Evolutionary conservation across 208 protist species (phyloP).

Genomic region (Wallacemonas sp.): DNA sequence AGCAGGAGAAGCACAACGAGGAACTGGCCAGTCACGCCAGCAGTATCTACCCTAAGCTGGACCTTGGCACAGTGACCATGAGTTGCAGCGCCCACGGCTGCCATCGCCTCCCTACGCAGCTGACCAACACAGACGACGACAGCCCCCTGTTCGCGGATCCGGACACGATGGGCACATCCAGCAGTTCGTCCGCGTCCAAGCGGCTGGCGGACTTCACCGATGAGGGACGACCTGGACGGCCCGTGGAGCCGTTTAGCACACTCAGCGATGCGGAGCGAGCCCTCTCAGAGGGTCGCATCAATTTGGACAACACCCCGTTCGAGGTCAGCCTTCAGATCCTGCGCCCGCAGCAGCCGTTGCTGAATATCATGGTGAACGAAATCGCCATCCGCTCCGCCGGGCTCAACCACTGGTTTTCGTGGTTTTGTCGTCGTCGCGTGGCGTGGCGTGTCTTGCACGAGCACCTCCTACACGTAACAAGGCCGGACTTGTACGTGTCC

Average conservation of each 20-base stretch:
- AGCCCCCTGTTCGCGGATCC: slow-evolving; percentile 9
- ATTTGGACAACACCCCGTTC: slow-evolving; percentile 27
- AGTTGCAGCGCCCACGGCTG: not conserved
- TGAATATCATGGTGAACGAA: slow-evolving; percentile 85
- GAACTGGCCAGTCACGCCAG: not conserved
- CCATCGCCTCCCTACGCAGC: not conserved
- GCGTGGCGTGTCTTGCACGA: slow-evolving; percentile 86
- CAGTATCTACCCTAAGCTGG: not conserved
- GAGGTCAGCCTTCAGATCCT: slow-evolving; percentile 54
- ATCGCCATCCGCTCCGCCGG: slow-evolving; percentile 49
- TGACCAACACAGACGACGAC: slow-evolving; percentile 16
- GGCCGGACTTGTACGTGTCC: slow-evolving; percentile 25
- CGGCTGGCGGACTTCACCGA: not conserved
- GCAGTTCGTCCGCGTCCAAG: not conserved
- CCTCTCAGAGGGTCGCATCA: slow-evolving; percentile 20
- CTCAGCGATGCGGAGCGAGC: slow-evolving; percentile 30
- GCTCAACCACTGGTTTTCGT: slow-evolving; percentile 74
- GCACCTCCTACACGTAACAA: slow-evolving; percentile 66
- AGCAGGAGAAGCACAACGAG: slow-evolving; percentile 23
- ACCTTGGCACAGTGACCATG: not conserved
- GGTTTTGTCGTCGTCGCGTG: slow-evolving; percentile 76
- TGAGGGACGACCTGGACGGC: not conserved
- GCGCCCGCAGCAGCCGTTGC: slow-evolving; percentile 60
- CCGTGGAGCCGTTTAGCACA: slow-evolving; percentile 8
- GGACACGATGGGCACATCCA: slow-evolving; percentile 18